A percentile compares a stretch with the other conserved stretches of the same genome.
phyloP scores from a whole-genome alignment of 2,329 filamentous ascomycete genomes.

The Ambrosiella cleistominuta region DNA sequence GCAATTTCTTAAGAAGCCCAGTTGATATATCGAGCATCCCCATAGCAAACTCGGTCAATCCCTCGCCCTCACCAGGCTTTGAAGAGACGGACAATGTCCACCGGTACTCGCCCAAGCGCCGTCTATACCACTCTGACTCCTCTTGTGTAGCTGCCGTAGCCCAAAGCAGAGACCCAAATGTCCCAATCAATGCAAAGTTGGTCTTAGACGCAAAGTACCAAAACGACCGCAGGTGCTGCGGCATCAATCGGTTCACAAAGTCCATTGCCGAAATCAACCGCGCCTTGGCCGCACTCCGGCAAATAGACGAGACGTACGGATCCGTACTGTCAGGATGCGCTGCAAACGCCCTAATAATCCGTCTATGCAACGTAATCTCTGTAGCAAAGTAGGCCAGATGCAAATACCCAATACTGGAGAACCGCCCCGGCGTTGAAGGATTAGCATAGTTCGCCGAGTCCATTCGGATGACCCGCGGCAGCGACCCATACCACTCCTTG shows the following conservation, averaged over 20 bases:
- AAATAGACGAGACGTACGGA: conserved; percentile 76
- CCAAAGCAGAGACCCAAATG: conserved; percentile 79
- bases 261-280: conserved; percentile 92
- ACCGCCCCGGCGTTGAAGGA: conserved; percentile 20
- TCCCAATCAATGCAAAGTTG: conserved; percentile 89
- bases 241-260: conserved; percentile 82
- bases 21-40: conserved; percentile 59
- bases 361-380: conserved; percentile 81
- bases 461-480: conserved; percentile 49
- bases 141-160: conserved; percentile 74
- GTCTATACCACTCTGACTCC: conserved; percentile 83
- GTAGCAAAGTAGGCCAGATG: conserved; percentile 88
- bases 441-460: conserved; percentile 25
- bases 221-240: conserved; percentile 72
- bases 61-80: conserved; percentile 44
- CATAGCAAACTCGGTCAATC: conserved; percentile 53
- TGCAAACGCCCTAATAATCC: conserved; percentile 66
- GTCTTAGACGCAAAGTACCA: conserved; percentile 82
- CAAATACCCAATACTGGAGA: conserved; percentile 55
- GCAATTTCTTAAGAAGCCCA: conserved; percentile 48
- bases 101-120: conserved; percentile 70
- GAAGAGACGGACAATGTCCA: conserved; percentile 85
- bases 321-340: conserved; percentile 34
- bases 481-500: conserved; percentile 61
- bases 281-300: conserved; percentile 82